Evolutionary conservation across 768 basidiomycete genomes (phyloP).

Genomic region (Podaxis sp.): DNA sequence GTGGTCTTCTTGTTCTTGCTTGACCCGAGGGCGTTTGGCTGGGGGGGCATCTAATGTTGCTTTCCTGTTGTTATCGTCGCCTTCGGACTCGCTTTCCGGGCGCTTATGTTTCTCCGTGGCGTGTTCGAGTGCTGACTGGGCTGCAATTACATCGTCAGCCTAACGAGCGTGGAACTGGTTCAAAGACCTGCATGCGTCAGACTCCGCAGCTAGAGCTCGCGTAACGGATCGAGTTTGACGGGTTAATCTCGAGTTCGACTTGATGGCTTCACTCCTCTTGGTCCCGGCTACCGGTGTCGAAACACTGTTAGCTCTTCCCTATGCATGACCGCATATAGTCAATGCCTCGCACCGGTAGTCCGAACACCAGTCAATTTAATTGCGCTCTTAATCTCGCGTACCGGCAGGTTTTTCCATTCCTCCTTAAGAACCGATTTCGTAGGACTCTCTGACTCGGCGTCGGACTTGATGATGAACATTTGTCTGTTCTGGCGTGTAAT

Average conservation of each 20-base stretch:
- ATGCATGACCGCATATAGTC: background rate
- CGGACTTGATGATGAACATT: background rate
- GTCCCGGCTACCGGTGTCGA: background rate
- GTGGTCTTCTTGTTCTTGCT: background rate
- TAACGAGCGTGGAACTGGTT: too few species aligned
- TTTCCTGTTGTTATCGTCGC: background rate
- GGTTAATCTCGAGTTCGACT: background rate
- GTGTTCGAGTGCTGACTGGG: background rate
- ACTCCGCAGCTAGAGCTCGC: background rate
- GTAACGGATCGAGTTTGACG: slow-evolving; percentile 2
- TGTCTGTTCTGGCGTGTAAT: background rate
- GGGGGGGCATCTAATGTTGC: background rate
- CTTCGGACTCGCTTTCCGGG: background rate
- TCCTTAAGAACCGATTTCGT: background rate
- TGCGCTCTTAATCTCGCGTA: background rate
- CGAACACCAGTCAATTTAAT: background rate
- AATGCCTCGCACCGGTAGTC: background rate
- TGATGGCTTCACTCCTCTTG: background rate
- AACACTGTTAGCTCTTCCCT: background rate
- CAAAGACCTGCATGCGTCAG: background rate
- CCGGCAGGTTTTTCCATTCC: background rate
- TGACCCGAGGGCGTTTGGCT: slow-evolving; percentile 7
- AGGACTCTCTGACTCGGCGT: background rate
- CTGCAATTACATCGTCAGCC: background rate
- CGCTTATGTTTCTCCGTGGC: background rate